These are phyloP conservation scores for Penicillium psychrofluorescens DNA, from an alignment of 495 filamentous ascomycete species.

Conservation along the genomic window DNA sequence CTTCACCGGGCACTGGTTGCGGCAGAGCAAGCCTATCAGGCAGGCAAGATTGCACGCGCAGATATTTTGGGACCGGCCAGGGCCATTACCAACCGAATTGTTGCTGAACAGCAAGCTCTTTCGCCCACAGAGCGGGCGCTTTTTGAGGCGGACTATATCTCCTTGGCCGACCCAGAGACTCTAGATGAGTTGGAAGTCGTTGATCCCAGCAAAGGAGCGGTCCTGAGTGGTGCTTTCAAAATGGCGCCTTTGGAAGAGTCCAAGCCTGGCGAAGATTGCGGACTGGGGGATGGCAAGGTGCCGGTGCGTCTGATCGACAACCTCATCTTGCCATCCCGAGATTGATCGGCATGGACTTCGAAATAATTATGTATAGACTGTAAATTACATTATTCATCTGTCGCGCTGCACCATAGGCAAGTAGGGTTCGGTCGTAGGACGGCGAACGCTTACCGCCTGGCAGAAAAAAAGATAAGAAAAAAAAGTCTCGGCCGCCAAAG, in stretches of 20 bases:
- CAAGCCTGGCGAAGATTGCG: conserved; percentile 57
- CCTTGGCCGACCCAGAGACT: conserved; percentile 71
- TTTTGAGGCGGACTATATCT: conserved; percentile 86
- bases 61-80: conserved; percentile 64
- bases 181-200: conserved; percentile 73
- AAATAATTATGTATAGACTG: background rate
- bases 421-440: conserved; percentile 28
- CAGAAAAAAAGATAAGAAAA: conserved; percentile 19
- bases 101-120: conserved; percentile 57
- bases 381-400: too few relatives aligned
- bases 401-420: conserved; percentile 21
- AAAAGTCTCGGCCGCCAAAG: conserved; percentile 7
- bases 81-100: conserved; percentile 37
- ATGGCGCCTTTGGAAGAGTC: conserved; percentile 75
- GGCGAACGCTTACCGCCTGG: conserved; percentile 32
- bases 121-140: conserved; percentile 52
- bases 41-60: conserved; percentile 48
- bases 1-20: conserved; percentile 59
- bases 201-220: conserved; percentile 57
- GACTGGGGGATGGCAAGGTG: conserved; percentile 60
- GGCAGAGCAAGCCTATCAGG: conserved; percentile 59
- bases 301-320: conserved; percentile 93
- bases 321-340: conserved; percentile 58
- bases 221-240: conserved; percentile 83
- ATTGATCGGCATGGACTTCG: conserved; percentile 1